Evolutionary conservation across 306 rosid species (phyloP).

Genomic region (Rubus idaeus): DNA sequence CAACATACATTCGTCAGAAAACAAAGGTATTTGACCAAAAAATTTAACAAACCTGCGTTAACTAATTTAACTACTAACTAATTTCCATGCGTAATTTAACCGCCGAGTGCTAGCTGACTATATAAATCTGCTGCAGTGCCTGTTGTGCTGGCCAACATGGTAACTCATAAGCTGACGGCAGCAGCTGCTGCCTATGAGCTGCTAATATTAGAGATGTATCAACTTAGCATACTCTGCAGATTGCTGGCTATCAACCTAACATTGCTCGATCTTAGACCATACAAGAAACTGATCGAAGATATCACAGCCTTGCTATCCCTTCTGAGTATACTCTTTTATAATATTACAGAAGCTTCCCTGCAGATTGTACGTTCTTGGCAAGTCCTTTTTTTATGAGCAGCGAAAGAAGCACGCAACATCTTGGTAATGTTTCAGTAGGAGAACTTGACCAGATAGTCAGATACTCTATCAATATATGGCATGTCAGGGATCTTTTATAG

Average conservation of each 20-base stretch:
- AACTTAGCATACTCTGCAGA: not conserved
- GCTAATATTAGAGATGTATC: not conserved
- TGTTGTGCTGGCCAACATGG: not conserved
- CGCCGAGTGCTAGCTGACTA: not conserved
- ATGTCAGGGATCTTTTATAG: not conserved
- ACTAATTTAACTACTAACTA: not conserved
- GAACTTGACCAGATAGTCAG: not conserved
- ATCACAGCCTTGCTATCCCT: slow-evolving; percentile 1
- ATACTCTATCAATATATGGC: not conserved
- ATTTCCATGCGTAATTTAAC: not conserved
- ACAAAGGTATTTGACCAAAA: not conserved
- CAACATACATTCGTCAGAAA: not conserved
- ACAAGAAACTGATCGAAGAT: slow-evolving; percentile 6
- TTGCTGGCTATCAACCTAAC: not conserved
- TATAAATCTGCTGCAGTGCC: not conserved
- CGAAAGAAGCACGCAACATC: not conserved
- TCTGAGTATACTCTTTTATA: not conserved
- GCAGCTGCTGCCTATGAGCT: not conserved
- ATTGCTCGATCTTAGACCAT: not conserved
- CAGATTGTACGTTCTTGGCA: not conserved
- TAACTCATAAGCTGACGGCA: not conserved
- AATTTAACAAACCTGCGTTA: not conserved
- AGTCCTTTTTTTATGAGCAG: not conserved
- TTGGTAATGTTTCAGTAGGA: not conserved
- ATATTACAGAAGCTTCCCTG: not conserved